Percentiles rank a stretch among this genome's conserved stretches.
Evolutionary conservation across 352 stramenopile genomes (phyloP).

Genomic region (Phytophthora megakarya): DNA sequence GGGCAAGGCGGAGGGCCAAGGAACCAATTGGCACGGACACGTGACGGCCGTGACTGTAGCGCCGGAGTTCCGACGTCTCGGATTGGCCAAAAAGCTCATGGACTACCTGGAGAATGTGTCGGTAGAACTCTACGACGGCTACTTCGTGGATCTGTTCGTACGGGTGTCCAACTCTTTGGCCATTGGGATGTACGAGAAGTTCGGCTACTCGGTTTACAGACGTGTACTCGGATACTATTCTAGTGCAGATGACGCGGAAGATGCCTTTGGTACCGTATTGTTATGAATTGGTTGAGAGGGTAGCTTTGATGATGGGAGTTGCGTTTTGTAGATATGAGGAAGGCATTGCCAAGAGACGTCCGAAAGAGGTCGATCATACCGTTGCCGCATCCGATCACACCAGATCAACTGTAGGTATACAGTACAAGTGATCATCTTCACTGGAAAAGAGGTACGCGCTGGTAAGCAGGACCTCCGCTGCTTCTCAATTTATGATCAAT

Average conservation of each 20-base stretch:
- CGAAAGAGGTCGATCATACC: conserved; percentile 93
- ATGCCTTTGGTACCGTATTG: conserved; percentile 81
- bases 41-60: conserved; percentile 98
- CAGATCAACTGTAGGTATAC: conserved; percentile 71
- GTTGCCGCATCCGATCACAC: conserved; percentile 81
- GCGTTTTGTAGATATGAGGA: conserved; percentile 91
- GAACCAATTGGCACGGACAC: conserved; percentile 97
- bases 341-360: conserved; percentile 87
- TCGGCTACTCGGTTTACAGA: conserved; percentile 93
- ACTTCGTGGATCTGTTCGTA: conserved; percentile 99
- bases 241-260: conserved; percentile 78
- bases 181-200: conserved; percentile 93
- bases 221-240: conserved; percentile 93
- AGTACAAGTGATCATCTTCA: neutral
- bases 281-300: neutral
- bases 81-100: conserved; percentile 95
- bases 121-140: conserved; percentile 89
- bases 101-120: conserved; percentile 92
- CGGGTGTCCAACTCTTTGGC: conserved; percentile 94
- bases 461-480: too few species aligned
- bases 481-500: too few species aligned
- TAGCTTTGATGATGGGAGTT: conserved; percentile 1
- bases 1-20: conserved; percentile 95
- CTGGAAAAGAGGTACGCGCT: neutral
- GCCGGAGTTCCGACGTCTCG: conserved; percentile 93